Evolutionary conservation across 768 basidiomycete genomes (phyloP).

Genomic region (Naganishia antarctica): DNA sequence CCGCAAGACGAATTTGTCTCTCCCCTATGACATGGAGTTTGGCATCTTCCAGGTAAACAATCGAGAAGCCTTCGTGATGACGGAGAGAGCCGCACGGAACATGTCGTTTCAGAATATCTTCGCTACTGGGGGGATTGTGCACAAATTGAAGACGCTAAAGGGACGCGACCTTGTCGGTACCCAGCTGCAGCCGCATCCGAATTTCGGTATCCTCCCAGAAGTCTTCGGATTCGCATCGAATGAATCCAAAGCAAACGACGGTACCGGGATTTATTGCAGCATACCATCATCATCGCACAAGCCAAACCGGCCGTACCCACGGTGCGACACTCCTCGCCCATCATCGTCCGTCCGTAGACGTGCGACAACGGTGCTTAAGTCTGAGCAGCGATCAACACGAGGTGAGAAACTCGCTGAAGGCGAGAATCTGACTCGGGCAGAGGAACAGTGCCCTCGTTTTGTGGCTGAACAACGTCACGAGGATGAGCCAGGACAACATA

Average conservation of each 20-base stretch:
- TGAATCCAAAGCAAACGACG: conserved; percentile 92
- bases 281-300: conserved; percentile 98
- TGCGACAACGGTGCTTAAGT: no score
- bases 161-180: conserved; percentile 79
- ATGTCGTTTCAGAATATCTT: conserved; percentile 92
- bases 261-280: conserved; percentile 95
- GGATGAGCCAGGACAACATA: no score
- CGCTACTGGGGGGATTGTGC: conserved; percentile 64
- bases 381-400: no score
- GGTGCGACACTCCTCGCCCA: no score
- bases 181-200: conserved; percentile 82
- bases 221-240: no score
- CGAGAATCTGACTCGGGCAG: no score
- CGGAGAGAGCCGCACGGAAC: conserved; percentile 81
- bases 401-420: no score
- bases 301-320: no score
- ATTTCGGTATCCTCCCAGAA: conserved; percentile 70
- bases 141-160: conserved; percentile 69
- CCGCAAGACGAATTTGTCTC: conserved; percentile 96
- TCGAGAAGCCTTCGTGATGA: conserved; percentile 77
- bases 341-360: no score
- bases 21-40: conserved; percentile 82
- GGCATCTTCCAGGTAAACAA: conserved; percentile 72
- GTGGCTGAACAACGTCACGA: no score
- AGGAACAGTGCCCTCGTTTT: no score